Evolutionary conservation across 2,329 filamentous ascomycete genomes (phyloP).

Genomic region (Emergomyces africanus): DNA sequence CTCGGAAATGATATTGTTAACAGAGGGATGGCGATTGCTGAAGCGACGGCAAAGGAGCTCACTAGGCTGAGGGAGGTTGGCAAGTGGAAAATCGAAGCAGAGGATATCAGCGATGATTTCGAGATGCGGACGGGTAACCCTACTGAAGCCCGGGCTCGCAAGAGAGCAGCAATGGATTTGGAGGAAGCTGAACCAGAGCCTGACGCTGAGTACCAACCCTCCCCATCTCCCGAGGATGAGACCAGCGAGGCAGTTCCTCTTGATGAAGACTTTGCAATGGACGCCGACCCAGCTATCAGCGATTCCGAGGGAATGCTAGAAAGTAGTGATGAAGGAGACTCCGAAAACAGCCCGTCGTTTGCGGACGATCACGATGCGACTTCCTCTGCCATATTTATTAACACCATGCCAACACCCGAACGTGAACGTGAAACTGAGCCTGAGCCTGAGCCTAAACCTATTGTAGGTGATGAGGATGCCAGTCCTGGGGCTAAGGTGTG

Average conservation of each 20-base stretch:
- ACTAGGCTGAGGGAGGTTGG: slow-evolving; percentile 69
- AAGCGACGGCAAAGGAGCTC: slow-evolving; percentile 67
- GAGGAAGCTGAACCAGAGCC: neutral
- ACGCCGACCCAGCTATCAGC: neutral
- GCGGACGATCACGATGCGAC: neutral
- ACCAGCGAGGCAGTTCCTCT: neutral
- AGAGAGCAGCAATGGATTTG: neutral
- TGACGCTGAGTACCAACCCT: neutral
- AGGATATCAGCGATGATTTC: slow-evolving; percentile 68
- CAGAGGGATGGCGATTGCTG: slow-evolving; percentile 66
- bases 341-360: neutral
- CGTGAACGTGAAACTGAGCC: neutral
- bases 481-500: slow-evolving; percentile 29
- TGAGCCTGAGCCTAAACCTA: neutral
- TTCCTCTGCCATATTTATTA: neutral
- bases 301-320: neutral
- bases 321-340: neutral
- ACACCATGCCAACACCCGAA: neutral
- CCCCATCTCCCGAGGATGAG: neutral
- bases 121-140: slow-evolving; percentile 51
- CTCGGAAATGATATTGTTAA: slow-evolving; percentile 59
- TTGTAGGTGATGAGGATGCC: neutral
- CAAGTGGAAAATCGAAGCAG: slow-evolving; percentile 65
- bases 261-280: neutral
- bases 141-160: slow-evolving; percentile 28